Conservation (phyloP, 2,329 filamentous ascomycete species). For the Pseudopyricularia javanii region DNA sequence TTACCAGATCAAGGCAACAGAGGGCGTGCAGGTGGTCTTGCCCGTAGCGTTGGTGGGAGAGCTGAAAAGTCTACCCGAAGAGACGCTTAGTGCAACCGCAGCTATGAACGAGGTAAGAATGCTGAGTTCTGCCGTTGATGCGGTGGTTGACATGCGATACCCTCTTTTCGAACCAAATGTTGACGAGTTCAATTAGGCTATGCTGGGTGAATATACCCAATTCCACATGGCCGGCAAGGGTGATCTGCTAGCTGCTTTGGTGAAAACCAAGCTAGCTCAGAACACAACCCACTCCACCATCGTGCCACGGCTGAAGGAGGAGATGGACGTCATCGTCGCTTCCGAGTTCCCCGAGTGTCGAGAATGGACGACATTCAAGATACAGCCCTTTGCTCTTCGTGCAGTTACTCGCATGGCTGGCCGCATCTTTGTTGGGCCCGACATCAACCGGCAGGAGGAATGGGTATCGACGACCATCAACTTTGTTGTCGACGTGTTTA, state of each 20-base stretch:
- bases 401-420: constrained; percentile 41
- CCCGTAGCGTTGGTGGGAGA: constrained; percentile 30
- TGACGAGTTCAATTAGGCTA: constrained; percentile 20
- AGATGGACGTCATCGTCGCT: constrained; percentile 31
- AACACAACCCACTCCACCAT: constrained; percentile 28
- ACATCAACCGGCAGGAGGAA: constrained; percentile 35
- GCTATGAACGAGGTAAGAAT: constrained; percentile 31
- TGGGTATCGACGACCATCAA: constrained; percentile 41
- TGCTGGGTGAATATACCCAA: constrained; percentile 37
- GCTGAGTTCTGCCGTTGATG: not conserved
- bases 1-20: constrained; percentile 38
- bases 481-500: constrained; percentile 36
- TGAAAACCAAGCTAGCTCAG: constrained; percentile 33
- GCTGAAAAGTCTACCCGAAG: constrained; percentile 34
- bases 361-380: constrained; percentile 43
- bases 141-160: too few species aligned
- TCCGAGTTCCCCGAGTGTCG: constrained; percentile 33
- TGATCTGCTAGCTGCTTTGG: constrained; percentile 28
- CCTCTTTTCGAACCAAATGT: not conserved
- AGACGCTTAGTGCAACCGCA: constrained; percentile 32
- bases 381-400: constrained; percentile 38
- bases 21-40: constrained; percentile 34
- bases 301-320: constrained; percentile 30
- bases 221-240: constrained; percentile 33
- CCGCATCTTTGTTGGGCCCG: constrained; percentile 36